Base-by-base conservation (phyloP, 2,329 filamentous ascomycete species). In the Beauveria sp. region DNA sequence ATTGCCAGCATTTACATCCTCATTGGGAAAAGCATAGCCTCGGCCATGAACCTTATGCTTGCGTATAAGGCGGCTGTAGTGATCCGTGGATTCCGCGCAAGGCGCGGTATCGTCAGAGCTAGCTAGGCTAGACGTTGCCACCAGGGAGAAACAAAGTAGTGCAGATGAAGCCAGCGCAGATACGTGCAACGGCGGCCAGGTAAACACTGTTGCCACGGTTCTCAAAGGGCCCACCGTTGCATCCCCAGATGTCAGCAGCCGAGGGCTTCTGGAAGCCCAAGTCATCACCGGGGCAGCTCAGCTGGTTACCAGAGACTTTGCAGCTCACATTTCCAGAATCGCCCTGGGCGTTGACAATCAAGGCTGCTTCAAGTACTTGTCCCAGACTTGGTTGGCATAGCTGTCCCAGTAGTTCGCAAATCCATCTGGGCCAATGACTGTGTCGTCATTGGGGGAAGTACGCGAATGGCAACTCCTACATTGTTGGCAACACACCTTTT, bases 1-100 rank as follows among this genome's bases (percentile, higher is more conserved):
- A 30, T 79, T 77, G 20, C 79, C 82, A 0, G 84, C 80, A 60
- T 83, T 82, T 20, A 89, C 86, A 68, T 89, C 86, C 67, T 89
- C 86, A 66, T 88, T 89, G 0, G 86, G 78, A 68, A 88, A 89
- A 0, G 84, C 81, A 68, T 89, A 89, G 0, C 86, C 86, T 50
- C 77, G 74, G 1, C 80, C 79, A 69, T 88, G 84, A 5, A 79
- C 68, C 72, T 87, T 84, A 55, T 82, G 77, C 43, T 78, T 71
- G 70, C 89, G 86, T 2, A 89, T 78, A 45, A 88, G 75, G 9
- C 83, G 76, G 34, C 81, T 75, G 68, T 87, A 89, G 68, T 87
- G 85, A 66, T 73, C 78, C 12, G 78, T 79, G 0, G 78, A 75
- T 51, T 72, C 34, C 34, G 34, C 28, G 28, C 28, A 9, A 28